A percentile compares a stretch with the other conserved stretches of the same genome.
Conservation (phyloP, 2,329 filamentous ascomycete genomes). For the Rutstroemia sp. region DNA sequence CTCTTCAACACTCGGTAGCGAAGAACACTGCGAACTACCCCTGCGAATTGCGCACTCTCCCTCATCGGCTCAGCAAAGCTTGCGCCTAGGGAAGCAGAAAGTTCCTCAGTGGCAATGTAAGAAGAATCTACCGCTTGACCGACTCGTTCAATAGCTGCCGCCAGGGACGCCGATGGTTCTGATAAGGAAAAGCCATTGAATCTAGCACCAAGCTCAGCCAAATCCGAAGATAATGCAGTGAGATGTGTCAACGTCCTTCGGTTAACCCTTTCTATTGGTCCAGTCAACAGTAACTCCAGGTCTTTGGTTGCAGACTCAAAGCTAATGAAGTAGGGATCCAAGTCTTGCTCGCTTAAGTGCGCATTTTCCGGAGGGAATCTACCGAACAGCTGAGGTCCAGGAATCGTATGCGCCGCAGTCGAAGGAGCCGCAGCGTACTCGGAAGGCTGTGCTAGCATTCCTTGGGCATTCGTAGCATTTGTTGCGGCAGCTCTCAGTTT, state of each 20-base stretch:
- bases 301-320: conserved; percentile 92
- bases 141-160: conserved; percentile 86
- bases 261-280: conserved; percentile 96
- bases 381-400: conserved; percentile 57
- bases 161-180: conserved; percentile 80
- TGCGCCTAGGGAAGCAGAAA: conserved; percentile 80
- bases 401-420: conserved; percentile 46
- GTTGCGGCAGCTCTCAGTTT: conserved; percentile 58
- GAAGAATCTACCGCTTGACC: conserved; percentile 94
- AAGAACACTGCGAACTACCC: conserved; percentile 82
- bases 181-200: conserved; percentile 97
- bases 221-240: conserved; percentile 73
- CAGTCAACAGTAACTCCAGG: conserved; percentile 77
- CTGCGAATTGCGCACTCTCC: conserved; percentile 94
- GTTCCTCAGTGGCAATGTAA: conserved; percentile 89
- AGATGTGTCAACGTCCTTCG: conserved; percentile 80
- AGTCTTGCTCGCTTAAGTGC: conserved; percentile 74
- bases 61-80: conserved; percentile 97
- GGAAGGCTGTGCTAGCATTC: conserved; percentile 48
- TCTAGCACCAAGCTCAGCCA: conserved; percentile 88
- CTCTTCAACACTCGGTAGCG: conserved; percentile 87
- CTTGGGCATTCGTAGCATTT: conserved; percentile 36
- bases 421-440: conserved; percentile 41
- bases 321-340: conserved; percentile 92
- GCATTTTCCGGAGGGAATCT: conserved; percentile 77